Evolutionary conservation across 2,329 filamentous ascomycete genomes (phyloP), one percentile per base, ranked within the genome.

Genomic region (Colletotrichum musicola): DNA sequence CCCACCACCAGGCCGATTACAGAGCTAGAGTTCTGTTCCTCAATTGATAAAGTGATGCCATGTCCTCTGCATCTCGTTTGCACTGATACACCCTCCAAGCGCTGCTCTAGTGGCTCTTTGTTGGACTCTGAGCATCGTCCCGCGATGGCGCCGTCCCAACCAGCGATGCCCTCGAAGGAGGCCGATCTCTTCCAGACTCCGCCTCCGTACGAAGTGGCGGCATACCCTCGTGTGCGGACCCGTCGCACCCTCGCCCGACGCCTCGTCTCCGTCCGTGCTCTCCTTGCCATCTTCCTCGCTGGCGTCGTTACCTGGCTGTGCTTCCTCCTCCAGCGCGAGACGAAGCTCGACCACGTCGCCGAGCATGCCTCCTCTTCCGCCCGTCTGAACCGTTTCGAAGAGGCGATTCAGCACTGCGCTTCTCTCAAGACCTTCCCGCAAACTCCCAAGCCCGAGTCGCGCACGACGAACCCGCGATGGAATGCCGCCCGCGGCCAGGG

Each of bases 391-490:
- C 50, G 57, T 25, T 70, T 70, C 50, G 47, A 69, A 16, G 59
- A 69, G 35, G 44, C 68, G 49, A 44, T 70, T 9, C 60, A 57
- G 35, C 65, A 70, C 46, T 70, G 68, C 50, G 60, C 59, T 3
- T 56, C 68, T 18, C 68, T 69, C 27, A 46, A 60, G 16, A 64
- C 59, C 35, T 64, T 69, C 30, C 68, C 68, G 10, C 35, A 68
- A 38, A 59, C 16, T n/a, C 69, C 67, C 25, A 14, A 62, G 16
- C 66, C 69, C 14, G 40, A 58, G 25, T 35, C 51, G 14, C 69
- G 44, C 18, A 69, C 35, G 44, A 40, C 53, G 50, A 84, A 84
- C 71, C 77, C 81, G 38, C 74, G 82, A 73, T 84, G 81, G 81
- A 81, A 80, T 35, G 27, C 75, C 2, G 71, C 71, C 14, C 78